phyloP scores from a whole-genome alignment of 768 basidiomycete genomes.

The Phlebiopsis flavidoalba region DNA sequence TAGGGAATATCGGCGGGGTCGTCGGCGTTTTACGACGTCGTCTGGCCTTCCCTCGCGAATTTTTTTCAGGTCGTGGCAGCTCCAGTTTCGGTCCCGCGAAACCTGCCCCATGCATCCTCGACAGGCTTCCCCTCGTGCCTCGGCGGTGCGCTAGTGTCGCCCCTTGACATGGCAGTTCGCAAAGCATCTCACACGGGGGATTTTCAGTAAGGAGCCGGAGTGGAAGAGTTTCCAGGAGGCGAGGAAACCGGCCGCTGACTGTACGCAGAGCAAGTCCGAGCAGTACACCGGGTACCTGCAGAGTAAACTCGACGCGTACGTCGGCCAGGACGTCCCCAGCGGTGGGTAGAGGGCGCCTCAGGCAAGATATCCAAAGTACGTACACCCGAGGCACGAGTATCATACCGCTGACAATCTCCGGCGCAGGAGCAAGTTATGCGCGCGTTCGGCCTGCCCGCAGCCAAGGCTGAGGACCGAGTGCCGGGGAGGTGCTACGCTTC shows the following conservation, averaged over 20 bases:
- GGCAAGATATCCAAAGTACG: constrained; percentile 37
- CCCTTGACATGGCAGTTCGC: constrained; percentile 33
- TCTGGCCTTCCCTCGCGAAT: not conserved
- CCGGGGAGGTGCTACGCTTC: too few species aligned
- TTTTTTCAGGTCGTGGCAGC: too few species aligned
- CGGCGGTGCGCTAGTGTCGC: not conserved
- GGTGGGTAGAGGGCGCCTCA: constrained; percentile 32
- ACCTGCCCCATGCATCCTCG: too few species aligned
- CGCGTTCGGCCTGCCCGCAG: constrained; percentile 40
- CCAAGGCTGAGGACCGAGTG: constrained; percentile 33
- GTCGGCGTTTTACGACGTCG: not conserved
- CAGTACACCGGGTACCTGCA: constrained; percentile 54
- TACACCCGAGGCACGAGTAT: not conserved
- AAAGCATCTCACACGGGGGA: constrained; percentile 38
- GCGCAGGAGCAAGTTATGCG: constrained; percentile 47
- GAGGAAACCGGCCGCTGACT: constrained; percentile 23
- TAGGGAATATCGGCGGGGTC: not conserved
- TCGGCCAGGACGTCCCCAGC: constrained; percentile 38
- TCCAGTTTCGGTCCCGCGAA: not conserved
- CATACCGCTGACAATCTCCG: not conserved
- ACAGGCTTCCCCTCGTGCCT: not conserved
- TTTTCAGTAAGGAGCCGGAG: constrained; percentile 38
- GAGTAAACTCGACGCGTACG: constrained; percentile 40
- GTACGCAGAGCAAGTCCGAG: constrained; percentile 25
- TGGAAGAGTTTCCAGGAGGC: constrained; percentile 45